Evolutionary conservation across 345 rosid species (phyloP).

Genomic region (Linum trigynum): DNA sequence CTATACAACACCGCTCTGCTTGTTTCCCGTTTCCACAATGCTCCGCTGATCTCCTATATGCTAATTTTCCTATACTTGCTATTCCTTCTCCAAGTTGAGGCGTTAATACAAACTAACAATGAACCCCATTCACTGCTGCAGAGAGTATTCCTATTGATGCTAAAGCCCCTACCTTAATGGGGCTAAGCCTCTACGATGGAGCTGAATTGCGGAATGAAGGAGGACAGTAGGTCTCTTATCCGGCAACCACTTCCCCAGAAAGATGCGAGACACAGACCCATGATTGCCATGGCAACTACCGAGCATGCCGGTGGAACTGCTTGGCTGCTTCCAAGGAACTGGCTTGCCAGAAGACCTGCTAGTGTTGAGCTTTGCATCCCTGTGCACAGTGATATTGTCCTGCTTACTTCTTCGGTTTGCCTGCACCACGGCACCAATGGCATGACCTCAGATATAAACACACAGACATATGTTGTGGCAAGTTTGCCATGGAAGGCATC

Average conservation of each 20-base stretch:
- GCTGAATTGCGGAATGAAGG: constrained; percentile 27
- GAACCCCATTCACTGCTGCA: background rate
- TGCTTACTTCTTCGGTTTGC: constrained; percentile 80
- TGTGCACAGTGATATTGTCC: constrained; percentile 82
- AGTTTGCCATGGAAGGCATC: too few species aligned
- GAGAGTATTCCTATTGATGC: background rate
- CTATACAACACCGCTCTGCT: constrained; percentile 17
- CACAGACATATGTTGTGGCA: too few species aligned
- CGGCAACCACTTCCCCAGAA: constrained; percentile 76
- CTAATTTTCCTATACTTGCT: background rate
- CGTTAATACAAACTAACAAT: background rate
- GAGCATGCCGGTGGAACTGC: constrained; percentile 96
- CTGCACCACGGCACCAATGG: constrained; percentile 21
- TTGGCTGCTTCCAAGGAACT: constrained; percentile 81
- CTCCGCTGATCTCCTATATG: background rate
- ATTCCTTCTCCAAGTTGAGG: background rate
- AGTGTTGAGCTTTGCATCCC: constrained; percentile 97
- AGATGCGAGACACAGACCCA: constrained; percentile 91
- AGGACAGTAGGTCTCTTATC: constrained; percentile 46
- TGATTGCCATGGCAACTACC: constrained; percentile 91
- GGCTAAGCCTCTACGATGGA: constrained; percentile 26
- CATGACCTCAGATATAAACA: background rate
- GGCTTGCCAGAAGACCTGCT: constrained; percentile 81
- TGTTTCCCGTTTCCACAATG: constrained; percentile 3
- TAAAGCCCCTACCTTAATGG: background rate